Base-by-base conservation (phyloP, 1,139 yeast species). In the Diutina catenulata region DNA sequence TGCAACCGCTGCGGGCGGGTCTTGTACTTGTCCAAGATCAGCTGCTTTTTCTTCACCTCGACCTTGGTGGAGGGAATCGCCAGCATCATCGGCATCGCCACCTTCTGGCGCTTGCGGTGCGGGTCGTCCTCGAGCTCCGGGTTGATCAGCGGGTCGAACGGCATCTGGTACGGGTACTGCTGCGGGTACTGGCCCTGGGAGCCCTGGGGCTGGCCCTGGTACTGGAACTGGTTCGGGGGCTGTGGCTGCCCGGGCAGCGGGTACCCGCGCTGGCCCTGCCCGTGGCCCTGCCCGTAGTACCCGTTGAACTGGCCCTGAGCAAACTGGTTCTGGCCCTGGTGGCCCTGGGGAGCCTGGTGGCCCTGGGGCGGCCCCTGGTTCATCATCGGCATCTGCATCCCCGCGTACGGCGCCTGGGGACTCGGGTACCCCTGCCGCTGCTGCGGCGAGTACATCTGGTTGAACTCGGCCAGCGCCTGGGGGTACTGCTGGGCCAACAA, bases 11-110 rank as follows among this genome's bases (percentile, higher is more conserved):
- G 35, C 10, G 35, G 35, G n/a, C 54, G 53, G 42, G 49, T 49
- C 39, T 61, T 60, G 46, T 71, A 73, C 49, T 70, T 71, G 43
- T 71, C 73, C 41, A 68, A 62, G 42, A 76, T 76, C 2, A 81
- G 70, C 33, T 63, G 59, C 40, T 65, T 70, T 18, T 65, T 73
- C 37, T 60, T 60, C 33, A 75, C 55, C 23, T 69, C 66, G n/a
- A 78, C 80, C 49, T 76, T 78, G 3, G 83, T 74, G 2, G 76
- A 67, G 10, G 52, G 49, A 14, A 31, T 31, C 7, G 25, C 21
- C 35, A 31, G 35, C 26, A 31, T 31, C 26, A 31, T 31, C 22
- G 35, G 35, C 26, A 31, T 20, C 23, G 23, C 8, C 28, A 32
- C 36, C 11, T 32, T 33, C 10, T 28, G 28, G 14, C 36, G 36